A percentile compares a stretch with the other conserved stretches of the same genome.
Conservation (phyloP, 2,329 filamentous ascomycete genomes). For the Penicillium palitans region DNA sequence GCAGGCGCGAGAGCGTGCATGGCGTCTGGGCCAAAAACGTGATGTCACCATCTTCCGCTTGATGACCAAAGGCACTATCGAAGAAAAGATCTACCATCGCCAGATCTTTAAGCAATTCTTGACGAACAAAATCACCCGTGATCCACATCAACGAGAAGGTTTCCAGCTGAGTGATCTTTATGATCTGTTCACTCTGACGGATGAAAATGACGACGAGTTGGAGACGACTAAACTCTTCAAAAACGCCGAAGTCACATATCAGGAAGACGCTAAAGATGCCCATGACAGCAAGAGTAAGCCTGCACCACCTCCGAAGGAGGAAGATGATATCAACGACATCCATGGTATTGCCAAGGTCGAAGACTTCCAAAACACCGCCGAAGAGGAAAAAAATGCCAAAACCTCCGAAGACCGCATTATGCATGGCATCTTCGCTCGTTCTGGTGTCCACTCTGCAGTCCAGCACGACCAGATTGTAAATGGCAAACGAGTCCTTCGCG, state of each 20-base stretch:
- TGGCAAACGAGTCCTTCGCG: constrained; percentile 68
- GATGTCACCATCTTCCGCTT: constrained; percentile 95
- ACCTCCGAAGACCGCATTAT: constrained; percentile 73
- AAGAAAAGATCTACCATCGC: constrained; percentile 98
- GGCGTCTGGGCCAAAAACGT: constrained; percentile 91
- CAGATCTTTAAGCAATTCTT: constrained; percentile 99
- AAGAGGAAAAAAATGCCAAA: constrained; percentile 28
- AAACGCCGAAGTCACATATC: constrained; percentile 75
- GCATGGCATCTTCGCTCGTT: constrained; percentile 82
- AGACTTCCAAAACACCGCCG: constrained; percentile 57
- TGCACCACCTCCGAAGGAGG: constrained; percentile 16
- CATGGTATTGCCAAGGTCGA: constrained; percentile 65
- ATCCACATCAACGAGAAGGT: constrained; percentile 87
- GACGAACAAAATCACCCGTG: constrained; percentile 91
- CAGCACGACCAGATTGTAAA: constrained; percentile 92
- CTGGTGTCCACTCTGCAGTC: constrained; percentile 84
- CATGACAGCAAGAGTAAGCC: neutral
- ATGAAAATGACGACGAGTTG: constrained; percentile 66
- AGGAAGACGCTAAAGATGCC: constrained; percentile 34
- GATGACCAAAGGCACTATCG: constrained; percentile 97
- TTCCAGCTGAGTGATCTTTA: constrained; percentile 89
- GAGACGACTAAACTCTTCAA: constrained; percentile 86
- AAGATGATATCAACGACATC: constrained; percentile 55
- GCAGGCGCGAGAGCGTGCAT: constrained; percentile 91
- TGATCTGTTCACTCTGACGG: constrained; percentile 81